A percentile compares a stretch with the other conserved stretches of the same genome.
Conservation (phyloP, 768 basidiomycete genomes). For the Suillus cothurnatus region DNA sequence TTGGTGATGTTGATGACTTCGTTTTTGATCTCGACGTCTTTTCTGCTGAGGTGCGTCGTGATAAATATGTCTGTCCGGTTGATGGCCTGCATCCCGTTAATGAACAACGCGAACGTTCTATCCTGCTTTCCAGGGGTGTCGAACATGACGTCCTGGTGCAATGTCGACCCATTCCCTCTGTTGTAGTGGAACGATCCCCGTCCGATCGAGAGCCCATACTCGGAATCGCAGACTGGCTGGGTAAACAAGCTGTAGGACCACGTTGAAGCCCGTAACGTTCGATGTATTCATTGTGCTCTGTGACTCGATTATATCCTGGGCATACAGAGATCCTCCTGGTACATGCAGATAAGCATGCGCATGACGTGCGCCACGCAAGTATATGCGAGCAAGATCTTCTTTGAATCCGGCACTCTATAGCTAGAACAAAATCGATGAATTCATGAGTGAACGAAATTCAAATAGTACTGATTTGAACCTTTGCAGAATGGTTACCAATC, state of each 20-base stretch:
- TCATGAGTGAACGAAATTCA: not conserved
- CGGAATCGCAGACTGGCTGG: conserved; percentile 66
- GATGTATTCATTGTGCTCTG: conserved; percentile 9
- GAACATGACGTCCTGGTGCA: conserved; percentile 67
- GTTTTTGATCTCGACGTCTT: conserved; percentile 6
- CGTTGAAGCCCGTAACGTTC: conserved; percentile 33
- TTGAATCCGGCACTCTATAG: not conserved
- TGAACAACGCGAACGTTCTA: conserved; percentile 64
- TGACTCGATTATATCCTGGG: conserved; percentile 13
- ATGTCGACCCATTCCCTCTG: conserved; percentile 67
- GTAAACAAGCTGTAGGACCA: conserved; percentile 65
- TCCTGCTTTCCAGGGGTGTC: conserved; percentile 76
- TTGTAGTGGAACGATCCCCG: conserved; percentile 69
- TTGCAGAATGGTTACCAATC: not conserved
- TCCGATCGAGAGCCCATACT: conserved; percentile 76
- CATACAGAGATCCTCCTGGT: conserved; percentile 7
- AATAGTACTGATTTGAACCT: not conserved
- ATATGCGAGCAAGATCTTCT: not conserved
- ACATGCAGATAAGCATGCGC: conserved; percentile 3
- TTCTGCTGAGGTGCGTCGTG: conserved; percentile 43
- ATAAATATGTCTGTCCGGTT: conserved; percentile 60
- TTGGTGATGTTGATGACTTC: not conserved
- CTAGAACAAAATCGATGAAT: not conserved
- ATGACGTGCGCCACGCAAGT: not conserved
- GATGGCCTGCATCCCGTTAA: conserved; percentile 61